These are phyloP conservation scores for Mycena alexandri DNA, from an alignment of 768 basidiomycete species.

Conservation along the genomic window DNA sequence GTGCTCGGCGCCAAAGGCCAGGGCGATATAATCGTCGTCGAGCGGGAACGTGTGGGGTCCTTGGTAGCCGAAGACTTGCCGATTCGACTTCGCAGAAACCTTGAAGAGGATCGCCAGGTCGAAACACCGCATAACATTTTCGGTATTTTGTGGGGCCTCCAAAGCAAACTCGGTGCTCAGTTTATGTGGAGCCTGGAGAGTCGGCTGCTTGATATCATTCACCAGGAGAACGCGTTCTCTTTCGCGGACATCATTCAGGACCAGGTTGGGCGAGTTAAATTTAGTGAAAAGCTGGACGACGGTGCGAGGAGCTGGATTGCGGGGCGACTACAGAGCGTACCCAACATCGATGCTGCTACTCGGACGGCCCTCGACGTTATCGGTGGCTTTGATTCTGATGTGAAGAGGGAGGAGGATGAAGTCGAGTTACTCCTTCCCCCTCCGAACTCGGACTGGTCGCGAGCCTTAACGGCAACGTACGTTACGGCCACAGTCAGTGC, in stretches of 20 bases:
- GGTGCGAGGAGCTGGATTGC: slow-evolving; percentile 71
- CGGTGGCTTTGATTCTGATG: slow-evolving; percentile 75
- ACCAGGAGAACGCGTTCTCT: slow-evolving; percentile 84
- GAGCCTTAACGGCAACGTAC: slow-evolving; percentile 74
- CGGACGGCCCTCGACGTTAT: slow-evolving; percentile 75
- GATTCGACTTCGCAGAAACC: slow-evolving; percentile 65
- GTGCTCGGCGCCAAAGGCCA: slow-evolving; percentile 64
- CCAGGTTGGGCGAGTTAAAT: slow-evolving; percentile 65
- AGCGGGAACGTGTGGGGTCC: slow-evolving; percentile 81
- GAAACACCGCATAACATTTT: slow-evolving; percentile 71
- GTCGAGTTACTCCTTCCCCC: slow-evolving; percentile 66
- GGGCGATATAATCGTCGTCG: slow-evolving; percentile 71
- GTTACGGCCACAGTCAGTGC: slow-evolving; percentile 72
- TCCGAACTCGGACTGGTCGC: slow-evolving; percentile 71
- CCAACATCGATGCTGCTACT: slow-evolving; percentile 68
- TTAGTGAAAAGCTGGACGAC: slow-evolving; percentile 71
- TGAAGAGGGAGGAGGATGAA: slow-evolving; percentile 85
- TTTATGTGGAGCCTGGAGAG: slow-evolving; percentile 69
- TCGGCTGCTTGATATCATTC: slow-evolving; percentile 71
- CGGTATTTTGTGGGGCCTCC: slow-evolving; percentile 73
- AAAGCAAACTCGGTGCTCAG: slow-evolving; percentile 69
- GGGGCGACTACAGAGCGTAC: slow-evolving; percentile 68
- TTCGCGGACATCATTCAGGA: slow-evolving; percentile 82
- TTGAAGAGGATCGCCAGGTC: slow-evolving; percentile 57
- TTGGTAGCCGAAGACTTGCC: slow-evolving; percentile 77